These are phyloP conservation scores for Wickerhamomyces silvicola DNA, from an alignment of 805 yeast species.

Conservation along the genomic window DNA sequence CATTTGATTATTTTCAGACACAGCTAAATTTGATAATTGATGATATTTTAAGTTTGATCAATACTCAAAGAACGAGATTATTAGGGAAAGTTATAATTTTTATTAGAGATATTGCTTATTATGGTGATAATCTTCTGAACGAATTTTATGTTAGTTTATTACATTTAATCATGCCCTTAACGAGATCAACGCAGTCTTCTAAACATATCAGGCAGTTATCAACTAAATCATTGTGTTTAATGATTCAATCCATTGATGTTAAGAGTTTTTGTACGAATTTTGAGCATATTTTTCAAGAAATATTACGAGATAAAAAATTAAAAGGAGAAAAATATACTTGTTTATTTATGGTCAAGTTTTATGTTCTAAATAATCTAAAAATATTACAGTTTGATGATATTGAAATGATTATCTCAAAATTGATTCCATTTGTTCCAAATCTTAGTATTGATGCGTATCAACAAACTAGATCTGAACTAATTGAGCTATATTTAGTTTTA, in stretches of 20 bases:
- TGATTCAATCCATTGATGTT: constrained; percentile 16
- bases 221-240: constrained; percentile 19
- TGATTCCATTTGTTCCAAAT: constrained; percentile 4
- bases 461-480: constrained; percentile 15
- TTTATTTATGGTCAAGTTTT: constrained; percentile 19
- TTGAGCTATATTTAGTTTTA: constrained; percentile 15
- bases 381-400: constrained; percentile 2
- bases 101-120: constrained; percentile 18
- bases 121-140: constrained; percentile 11
- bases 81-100: constrained; percentile 15
- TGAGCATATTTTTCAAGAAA: constrained; percentile 10
- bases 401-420: constrained; percentile 4
- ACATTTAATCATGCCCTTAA: constrained; percentile 18
- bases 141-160: constrained; percentile 12
- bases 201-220: constrained; percentile 10
- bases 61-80: constrained; percentile 14
- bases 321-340: constrained; percentile 20
- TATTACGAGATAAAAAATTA: constrained; percentile 10
- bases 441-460: constrained; percentile 15
- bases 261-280: constrained; percentile 13
- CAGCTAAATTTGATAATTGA: constrained; percentile 9
- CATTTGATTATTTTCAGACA: constrained; percentile 10
- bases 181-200: constrained; percentile 13
- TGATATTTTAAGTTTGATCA: constrained; percentile 11
- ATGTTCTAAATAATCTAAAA: constrained; percentile 10